Evolutionary conservation across 176 grass and related monocot species (phyloP).

Genomic region (Musa acuminata): DNA sequence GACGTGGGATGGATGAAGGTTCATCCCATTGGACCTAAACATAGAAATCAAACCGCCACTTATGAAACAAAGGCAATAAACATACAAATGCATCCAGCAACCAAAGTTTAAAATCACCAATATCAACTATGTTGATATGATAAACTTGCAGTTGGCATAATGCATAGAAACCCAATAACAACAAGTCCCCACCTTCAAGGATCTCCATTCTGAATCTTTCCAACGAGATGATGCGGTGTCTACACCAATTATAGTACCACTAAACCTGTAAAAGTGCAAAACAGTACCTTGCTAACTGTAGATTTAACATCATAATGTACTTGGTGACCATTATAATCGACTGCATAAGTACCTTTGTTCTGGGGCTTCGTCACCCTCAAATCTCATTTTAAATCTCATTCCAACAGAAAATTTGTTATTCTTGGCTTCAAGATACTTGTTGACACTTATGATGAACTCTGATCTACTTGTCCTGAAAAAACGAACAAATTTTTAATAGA

Average conservation of each 20-base stretch:
- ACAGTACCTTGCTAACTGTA: neutral
- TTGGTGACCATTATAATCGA: neutral
- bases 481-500: slow-evolving; percentile 11
- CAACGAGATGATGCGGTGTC: slow-evolving; percentile 52
- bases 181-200: slow-evolving; percentile 48
- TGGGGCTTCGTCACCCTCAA: slow-evolving; percentile 89
- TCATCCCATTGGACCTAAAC: slow-evolving; percentile 97
- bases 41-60: neutral
- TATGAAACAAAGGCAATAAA: neutral
- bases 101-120: too few species aligned
- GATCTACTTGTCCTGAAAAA: slow-evolving; percentile 64
- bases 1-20: slow-evolving; percentile 56
- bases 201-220: slow-evolving; percentile 87
- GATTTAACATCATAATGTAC: slow-evolving; percentile 5
- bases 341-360: slow-evolving; percentile 51
- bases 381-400: slow-evolving; percentile 93
- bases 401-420: slow-evolving; percentile 72
- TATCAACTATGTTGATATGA: too few species aligned
- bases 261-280: slow-evolving; percentile 59
- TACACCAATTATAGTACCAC: slow-evolving; percentile 78
- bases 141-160: neutral
- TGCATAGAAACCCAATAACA: neutral
- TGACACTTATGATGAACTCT: slow-evolving; percentile 80
- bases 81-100: neutral
- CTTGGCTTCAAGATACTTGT: slow-evolving; percentile 90